A percentile compares a stretch with the other conserved stretches of the same genome.
Evolutionary conservation across 805 yeast genomes (phyloP).

Genomic region (Maudiozyma bulderi): DNA sequence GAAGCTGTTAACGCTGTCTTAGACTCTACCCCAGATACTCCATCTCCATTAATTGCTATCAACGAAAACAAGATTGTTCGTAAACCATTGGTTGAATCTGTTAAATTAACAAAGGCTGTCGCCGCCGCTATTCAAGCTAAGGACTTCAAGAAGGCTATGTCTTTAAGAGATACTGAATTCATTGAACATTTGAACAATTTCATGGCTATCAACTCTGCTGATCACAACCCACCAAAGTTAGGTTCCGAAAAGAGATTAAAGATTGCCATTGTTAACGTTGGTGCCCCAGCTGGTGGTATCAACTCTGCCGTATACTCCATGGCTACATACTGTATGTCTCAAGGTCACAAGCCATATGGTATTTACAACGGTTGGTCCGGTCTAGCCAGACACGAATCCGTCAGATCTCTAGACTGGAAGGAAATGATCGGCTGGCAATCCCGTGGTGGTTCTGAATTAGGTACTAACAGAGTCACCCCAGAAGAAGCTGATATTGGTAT

Average conservation of each 20-base stretch:
- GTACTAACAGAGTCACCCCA: conserved; percentile 69
- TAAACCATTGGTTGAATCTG: conserved; percentile 64
- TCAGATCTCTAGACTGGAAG: conserved; percentile 53
- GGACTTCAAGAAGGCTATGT: conserved; percentile 62
- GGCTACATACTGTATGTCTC: conserved; percentile 64
- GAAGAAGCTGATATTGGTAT: conserved; percentile 55
- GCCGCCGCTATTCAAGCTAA: conserved; percentile 58
- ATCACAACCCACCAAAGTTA: conserved; percentile 52
- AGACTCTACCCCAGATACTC: conserved; percentile 58
- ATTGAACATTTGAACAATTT: conserved; percentile 54
- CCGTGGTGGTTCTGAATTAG: conserved; percentile 72
- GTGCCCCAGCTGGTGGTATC: conserved; percentile 75
- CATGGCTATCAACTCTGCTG: conserved; percentile 57
- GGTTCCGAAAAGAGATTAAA: conserved; percentile 45
- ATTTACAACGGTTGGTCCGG: conserved; percentile 72
- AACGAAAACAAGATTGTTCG: conserved; percentile 62
- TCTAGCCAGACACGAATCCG: conserved; percentile 50
- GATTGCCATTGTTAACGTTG: conserved; percentile 65
- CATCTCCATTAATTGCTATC: conserved; percentile 71
- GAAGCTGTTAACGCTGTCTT: conserved; percentile 71
- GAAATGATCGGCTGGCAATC: conserved; percentile 66
- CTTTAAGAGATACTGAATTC: conserved; percentile 61
- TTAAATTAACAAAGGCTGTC: conserved; percentile 57
- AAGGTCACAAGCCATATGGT: conserved; percentile 64
- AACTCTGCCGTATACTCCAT: conserved; percentile 70